Percentiles rank a stretch among this genome's conserved stretches.
Evolutionary conservation across 805 yeast species (phyloP).

Genomic region (Wickerhamiella domercqiae): DNA sequence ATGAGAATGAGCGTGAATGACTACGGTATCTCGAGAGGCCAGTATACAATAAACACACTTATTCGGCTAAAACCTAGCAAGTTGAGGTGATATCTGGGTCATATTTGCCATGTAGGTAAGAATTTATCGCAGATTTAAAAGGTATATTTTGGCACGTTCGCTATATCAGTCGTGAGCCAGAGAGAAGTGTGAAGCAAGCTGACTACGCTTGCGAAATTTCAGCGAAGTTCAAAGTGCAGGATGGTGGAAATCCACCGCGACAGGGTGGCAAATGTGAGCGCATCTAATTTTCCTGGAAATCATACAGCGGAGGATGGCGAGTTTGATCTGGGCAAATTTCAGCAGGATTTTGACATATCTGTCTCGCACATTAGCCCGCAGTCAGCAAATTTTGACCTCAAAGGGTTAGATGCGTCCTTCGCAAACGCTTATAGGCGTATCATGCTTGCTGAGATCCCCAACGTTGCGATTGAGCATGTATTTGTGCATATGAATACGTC

Average conservation of each 20-base stretch:
- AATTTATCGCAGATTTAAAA: too few relatives aligned
- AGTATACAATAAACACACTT: too few relatives aligned
- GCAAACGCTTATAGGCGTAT: slow-evolving; percentile 95
- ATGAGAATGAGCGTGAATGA: too few relatives aligned
- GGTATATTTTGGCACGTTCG: too few relatives aligned
- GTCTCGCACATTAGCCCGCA: slow-evolving; percentile 43
- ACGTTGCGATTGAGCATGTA: slow-evolving; percentile 87
- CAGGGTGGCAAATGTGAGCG: slow-evolving; percentile 31
- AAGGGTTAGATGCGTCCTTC: slow-evolving; percentile 77
- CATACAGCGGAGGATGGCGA: slow-evolving; percentile 45
- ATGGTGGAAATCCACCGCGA: slow-evolving; percentile 18
- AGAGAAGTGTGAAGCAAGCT: too few relatives aligned
- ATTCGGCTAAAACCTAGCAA: too few relatives aligned
- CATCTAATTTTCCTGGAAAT: slow-evolving; percentile 89
- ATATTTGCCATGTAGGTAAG: too few relatives aligned
- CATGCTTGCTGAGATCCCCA: slow-evolving; percentile 93
- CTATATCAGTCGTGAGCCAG: too few relatives aligned
- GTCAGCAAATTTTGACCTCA: slow-evolving; percentile 69
- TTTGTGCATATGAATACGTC: slow-evolving; percentile 88
- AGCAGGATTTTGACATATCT: slow-evolving; percentile 47
- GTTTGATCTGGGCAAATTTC: slow-evolving; percentile 77
- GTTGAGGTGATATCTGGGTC: too few relatives aligned
- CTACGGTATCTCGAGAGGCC: too few relatives aligned
- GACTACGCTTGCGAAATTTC: neutral
- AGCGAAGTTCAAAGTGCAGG: slow-evolving; percentile 6